These are phyloP conservation scores for Cladorrhinum samala DNA, from an alignment of 495 filamentous ascomycete species.

Conservation along the genomic window DNA sequence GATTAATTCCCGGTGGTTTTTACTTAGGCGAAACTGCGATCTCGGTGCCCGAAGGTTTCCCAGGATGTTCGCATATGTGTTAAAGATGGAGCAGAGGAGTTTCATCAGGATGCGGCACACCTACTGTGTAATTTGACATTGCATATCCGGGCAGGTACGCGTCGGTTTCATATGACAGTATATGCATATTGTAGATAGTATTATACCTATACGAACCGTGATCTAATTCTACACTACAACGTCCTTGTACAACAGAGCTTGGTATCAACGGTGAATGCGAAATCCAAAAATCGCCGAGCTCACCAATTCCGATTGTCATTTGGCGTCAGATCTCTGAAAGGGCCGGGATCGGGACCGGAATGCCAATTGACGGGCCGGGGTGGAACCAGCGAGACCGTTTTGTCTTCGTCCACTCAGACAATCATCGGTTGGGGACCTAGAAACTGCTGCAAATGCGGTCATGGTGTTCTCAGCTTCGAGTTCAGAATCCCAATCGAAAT, in stretches of 20 bases:
- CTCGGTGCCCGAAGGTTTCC: conserved; percentile 3
- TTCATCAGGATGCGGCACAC: too few relatives aligned
- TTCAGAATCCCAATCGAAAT: too few relatives aligned
- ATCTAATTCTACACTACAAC: too few relatives aligned
- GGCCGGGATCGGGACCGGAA: conserved; percentile 2
- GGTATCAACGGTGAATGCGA: neutral
- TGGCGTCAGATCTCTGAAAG: neutral
- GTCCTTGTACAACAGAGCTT: neutral
- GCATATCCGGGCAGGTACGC: too few relatives aligned
- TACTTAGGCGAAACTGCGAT: conserved; percentile 4
- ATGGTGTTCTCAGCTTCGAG: neutral
- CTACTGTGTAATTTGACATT: too few relatives aligned
- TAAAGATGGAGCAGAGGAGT: too few relatives aligned
- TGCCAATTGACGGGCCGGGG: neutral
- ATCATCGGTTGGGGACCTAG: neutral
- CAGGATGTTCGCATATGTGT: too few relatives aligned
- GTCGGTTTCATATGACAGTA: too few relatives aligned
- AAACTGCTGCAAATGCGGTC: neutral
- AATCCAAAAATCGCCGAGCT: neutral
- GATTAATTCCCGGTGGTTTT: neutral
- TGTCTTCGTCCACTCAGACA: neutral
- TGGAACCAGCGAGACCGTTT: neutral
- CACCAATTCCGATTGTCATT: neutral
- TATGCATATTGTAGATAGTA: too few relatives aligned
- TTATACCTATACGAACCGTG: too few relatives aligned